Evolutionary conservation across 257 asterid genomes (phyloP).

Genomic region (Datura wrightii): DNA sequence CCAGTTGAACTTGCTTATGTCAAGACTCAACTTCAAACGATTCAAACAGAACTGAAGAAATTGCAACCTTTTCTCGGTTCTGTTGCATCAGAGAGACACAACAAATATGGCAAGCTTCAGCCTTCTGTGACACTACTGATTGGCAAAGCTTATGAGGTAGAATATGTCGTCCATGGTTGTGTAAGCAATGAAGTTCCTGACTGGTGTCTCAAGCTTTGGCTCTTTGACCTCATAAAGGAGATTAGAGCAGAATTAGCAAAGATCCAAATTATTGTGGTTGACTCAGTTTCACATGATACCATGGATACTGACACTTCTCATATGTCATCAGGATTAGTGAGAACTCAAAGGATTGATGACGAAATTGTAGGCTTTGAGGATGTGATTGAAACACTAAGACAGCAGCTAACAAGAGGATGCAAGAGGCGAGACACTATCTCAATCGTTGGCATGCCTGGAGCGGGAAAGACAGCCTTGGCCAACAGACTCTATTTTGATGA

Average conservation of each 20-base stretch:
- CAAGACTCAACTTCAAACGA: neutral
- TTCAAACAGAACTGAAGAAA: neutral
- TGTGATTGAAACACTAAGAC: neutral
- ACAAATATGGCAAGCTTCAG: neutral
- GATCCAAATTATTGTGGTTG: neutral
- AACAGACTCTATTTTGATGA: neutral
- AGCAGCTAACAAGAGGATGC: neutral
- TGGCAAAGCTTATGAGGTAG: conserved; percentile 36
- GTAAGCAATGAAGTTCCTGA: conserved; percentile 19
- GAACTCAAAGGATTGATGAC: neutral
- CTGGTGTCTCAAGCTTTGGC: conserved; percentile 30
- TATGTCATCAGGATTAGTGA: no score
- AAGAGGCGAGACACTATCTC: neutral
- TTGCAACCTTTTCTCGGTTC: neutral
- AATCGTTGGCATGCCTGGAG: neutral
- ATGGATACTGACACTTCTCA: neutral
- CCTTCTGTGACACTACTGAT: neutral
- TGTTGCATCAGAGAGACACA: neutral
- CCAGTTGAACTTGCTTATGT: neutral
- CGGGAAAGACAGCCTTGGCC: neutral
- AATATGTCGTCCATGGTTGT: conserved; percentile 33
- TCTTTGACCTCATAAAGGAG: neutral
- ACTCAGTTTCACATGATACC: neutral
- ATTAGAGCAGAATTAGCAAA: neutral
- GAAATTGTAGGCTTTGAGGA: neutral